phyloP scores from a whole-genome alignment of 1,284 basidiomycete genomes.

The Inonotus obliquus region DNA sequence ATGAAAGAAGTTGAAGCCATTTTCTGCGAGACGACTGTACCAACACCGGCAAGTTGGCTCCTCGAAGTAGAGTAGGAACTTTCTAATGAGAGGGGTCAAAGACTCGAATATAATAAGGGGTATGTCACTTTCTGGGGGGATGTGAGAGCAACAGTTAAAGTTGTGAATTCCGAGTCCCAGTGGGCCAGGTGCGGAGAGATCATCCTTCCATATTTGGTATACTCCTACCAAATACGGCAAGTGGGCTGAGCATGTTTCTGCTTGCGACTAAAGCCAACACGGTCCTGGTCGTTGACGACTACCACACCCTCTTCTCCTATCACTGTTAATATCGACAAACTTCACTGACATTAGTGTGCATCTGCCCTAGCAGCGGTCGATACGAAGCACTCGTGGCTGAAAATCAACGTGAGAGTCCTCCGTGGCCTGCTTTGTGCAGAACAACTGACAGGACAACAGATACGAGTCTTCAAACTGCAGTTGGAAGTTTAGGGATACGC shows the following conservation, averaged over 20 bases:
- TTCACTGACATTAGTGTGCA: neutral
- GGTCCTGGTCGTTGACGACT: neutral
- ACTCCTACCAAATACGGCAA: neutral
- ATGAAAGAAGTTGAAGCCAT: slow-evolving; percentile 2
- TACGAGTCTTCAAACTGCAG: neutral
- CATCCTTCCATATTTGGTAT: neutral
- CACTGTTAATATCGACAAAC: neutral
- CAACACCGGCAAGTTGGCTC: neutral
- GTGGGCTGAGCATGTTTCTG: neutral
- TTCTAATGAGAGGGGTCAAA: neutral
- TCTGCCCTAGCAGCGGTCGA: neutral
- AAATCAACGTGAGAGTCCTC: neutral
- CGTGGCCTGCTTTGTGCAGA: neutral
- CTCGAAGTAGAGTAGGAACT: neutral
- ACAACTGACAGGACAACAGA: neutral
- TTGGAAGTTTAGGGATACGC: neutral
- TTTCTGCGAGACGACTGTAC: neutral
- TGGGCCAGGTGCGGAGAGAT: neutral
- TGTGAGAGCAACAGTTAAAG: neutral
- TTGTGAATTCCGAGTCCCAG: too few relatives aligned
- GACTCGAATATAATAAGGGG: neutral
- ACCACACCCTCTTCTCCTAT: neutral
- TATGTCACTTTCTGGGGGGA: neutral
- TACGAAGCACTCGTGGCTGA: neutral
- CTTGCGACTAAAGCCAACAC: neutral